These are phyloP conservation scores for Wickerhamomyces silvicola DNA, from an alignment of 805 yeast genomes.

Conservation along the genomic window DNA sequence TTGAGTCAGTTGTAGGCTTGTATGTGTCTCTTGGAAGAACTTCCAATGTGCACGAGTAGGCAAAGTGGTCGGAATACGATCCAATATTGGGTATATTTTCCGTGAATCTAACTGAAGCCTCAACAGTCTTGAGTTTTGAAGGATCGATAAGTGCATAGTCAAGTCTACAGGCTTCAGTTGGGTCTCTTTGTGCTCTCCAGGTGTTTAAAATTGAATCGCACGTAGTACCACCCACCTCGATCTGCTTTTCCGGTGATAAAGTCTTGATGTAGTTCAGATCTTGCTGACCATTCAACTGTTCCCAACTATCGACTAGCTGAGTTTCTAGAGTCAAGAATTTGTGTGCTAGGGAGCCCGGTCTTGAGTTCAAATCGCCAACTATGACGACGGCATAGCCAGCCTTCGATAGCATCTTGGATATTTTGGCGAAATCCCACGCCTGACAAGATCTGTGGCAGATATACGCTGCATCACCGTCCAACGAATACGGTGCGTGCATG, in stretches of 20 bases:
- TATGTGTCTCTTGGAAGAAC: conserved; percentile 15
- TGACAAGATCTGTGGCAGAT: conserved; percentile 87
- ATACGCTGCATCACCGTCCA: conserved; percentile 81
- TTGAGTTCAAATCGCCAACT: conserved; percentile 90
- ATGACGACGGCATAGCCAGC: conserved; percentile 83
- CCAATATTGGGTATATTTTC: conserved; percentile 62
- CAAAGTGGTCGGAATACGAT: conserved; percentile 91
- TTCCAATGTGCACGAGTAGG: conserved; percentile 45
- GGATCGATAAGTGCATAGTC: conserved; percentile 84
- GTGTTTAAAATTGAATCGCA: conserved; percentile 86
- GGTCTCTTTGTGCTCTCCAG: conserved; percentile 50
- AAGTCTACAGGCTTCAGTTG: conserved; percentile 57
- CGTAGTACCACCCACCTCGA: conserved; percentile 72
- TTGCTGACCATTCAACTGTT: conserved; percentile 47
- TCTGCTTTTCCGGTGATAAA: conserved; percentile 54
- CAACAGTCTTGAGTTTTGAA: conserved; percentile 40
- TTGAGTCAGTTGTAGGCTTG: background rate
- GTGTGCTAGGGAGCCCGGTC: conserved; percentile 82
- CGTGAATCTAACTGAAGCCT: conserved; percentile 70
- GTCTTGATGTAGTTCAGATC: conserved; percentile 35
- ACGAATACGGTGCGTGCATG: conserved; percentile 94
- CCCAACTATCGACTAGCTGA: conserved; percentile 79
- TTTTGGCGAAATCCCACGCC: conserved; percentile 87
- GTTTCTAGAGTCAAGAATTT: conserved; percentile 65
- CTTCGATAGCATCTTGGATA: conserved; percentile 51